These are phyloP conservation scores for Rhodotorula sphaerocarpa DNA, from an alignment of 768 basidiomycete species.

Conservation along the genomic window DNA sequence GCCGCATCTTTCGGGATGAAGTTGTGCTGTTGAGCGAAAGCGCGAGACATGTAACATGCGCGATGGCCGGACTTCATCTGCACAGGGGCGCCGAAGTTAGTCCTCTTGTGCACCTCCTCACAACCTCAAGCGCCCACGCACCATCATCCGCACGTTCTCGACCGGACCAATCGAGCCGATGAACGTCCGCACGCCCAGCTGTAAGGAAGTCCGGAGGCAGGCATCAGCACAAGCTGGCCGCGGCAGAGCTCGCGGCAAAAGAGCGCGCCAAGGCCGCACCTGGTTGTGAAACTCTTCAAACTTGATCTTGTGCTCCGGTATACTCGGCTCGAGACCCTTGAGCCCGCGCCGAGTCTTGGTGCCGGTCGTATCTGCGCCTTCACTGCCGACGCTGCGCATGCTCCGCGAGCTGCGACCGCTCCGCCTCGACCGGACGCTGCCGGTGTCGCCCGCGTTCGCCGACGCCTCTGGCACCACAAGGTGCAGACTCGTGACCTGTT, in stretches of 20 bases:
- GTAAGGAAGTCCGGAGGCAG: not conserved
- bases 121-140: constrained; percentile 42
- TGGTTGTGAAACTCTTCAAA: constrained; percentile 41
- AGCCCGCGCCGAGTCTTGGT: constrained; percentile 12
- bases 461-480: constrained; percentile 28
- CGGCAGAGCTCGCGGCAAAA: not conserved
- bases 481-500: constrained; percentile 31
- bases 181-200: constrained; percentile 75
- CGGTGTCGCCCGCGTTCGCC: constrained; percentile 28
- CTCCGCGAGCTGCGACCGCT: constrained; percentile 5
- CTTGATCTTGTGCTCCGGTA: constrained; percentile 39
- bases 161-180: constrained; percentile 86
- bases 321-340: constrained; percentile 7
- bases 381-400: not conserved
- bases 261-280: constrained; percentile 3
- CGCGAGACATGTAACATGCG: constrained; percentile 89
- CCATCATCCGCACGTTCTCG: constrained; percentile 54
- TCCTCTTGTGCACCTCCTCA: no score
- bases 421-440: constrained; percentile 29
- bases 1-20: constrained; percentile 80
- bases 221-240: not conserved
- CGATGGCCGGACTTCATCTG: constrained; percentile 81
- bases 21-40: constrained; percentile 77
- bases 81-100: constrained; percentile 41
- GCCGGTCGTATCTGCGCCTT: not conserved